These are phyloP conservation scores for Xylaria sp. DNA, from an alignment of 2,329 filamentous ascomycete genomes.

Conservation along the genomic window DNA sequence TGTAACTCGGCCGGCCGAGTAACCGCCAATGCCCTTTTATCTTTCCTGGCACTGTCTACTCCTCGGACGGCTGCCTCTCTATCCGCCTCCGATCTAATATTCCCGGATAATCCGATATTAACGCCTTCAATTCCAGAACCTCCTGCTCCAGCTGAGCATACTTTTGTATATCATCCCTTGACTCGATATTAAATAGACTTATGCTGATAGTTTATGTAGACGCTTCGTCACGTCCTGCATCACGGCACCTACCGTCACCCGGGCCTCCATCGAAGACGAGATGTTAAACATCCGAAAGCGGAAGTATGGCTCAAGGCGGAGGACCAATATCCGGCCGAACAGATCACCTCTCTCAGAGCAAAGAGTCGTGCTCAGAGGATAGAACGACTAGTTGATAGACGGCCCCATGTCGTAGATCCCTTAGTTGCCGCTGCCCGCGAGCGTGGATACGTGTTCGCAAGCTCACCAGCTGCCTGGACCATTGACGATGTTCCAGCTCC, in stretches of 20 bases:
- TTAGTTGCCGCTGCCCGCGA: conserved; percentile 68
- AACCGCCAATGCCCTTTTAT: conserved; percentile 58
- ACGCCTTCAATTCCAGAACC: conserved; percentile 39
- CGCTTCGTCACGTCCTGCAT: conserved; percentile 85
- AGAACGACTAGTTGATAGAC: conserved; percentile 74
- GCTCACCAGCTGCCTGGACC: conserved; percentile 74
- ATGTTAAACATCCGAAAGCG: conserved; percentile 57
- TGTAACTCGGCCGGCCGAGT: conserved; percentile 58
- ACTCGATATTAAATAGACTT: neutral
- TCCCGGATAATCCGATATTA: conserved; percentile 41
- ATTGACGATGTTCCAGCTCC: conserved; percentile 73
- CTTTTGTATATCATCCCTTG: conserved; percentile 41
- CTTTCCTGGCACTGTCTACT: conserved; percentile 58
- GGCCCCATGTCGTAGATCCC: conserved; percentile 69
- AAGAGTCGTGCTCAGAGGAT: conserved; percentile 65
- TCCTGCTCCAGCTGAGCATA: conserved; percentile 48
- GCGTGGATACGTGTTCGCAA: conserved; percentile 59
- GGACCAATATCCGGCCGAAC: conserved; percentile 48
- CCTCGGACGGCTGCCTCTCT: conserved; percentile 36
- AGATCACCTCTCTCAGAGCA: conserved; percentile 50
- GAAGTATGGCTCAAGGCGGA: conserved; percentile 59
- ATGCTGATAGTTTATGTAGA: conserved; percentile 18
- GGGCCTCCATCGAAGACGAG: conserved; percentile 67
- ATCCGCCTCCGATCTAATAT: conserved; percentile 37
- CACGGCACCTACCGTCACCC: conserved; percentile 80